Evolutionary conservation across 352 stramenopile species (phyloP).

Genomic region (Phytophthora vignae): DNA sequence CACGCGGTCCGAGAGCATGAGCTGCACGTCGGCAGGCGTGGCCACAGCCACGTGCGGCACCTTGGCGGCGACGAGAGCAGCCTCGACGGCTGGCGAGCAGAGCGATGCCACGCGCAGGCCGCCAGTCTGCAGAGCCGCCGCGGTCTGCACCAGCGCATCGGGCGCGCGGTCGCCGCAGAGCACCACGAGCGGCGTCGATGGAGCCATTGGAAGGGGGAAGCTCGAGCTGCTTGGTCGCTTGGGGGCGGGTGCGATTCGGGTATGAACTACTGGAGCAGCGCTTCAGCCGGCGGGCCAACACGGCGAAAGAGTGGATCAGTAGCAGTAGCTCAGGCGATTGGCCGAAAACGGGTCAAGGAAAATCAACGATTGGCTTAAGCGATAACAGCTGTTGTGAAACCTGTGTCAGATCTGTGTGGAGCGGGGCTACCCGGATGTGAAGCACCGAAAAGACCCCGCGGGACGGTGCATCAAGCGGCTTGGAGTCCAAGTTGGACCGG

Average conservation of each 20-base stretch:
- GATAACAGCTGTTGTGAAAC: neutral
- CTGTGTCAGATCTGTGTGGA: constrained; percentile 15
- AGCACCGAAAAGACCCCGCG: neutral
- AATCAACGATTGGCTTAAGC: neutral
- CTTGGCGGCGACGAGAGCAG: constrained; percentile 74
- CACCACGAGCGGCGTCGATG: constrained; percentile 67
- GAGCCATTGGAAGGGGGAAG: constrained; percentile 29
- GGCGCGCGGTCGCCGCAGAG: constrained; percentile 67
- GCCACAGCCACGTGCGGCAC: constrained; percentile 76
- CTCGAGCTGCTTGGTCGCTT: constrained; percentile 11
- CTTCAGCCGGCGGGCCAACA: constrained; percentile 21
- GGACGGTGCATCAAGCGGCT: neutral
- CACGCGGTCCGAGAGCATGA: constrained; percentile 76
- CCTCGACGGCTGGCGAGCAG: constrained; percentile 55
- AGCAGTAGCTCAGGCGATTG: neutral
- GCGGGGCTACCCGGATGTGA: neutral
- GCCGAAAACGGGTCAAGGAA: neutral
- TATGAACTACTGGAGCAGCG: constrained; percentile 24
- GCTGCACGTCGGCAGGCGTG: constrained; percentile 67
- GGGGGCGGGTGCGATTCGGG: constrained; percentile 18
- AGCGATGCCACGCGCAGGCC: constrained; percentile 75
- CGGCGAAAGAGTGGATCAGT: constrained; percentile 18
- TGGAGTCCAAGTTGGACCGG: no score
- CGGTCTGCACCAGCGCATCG: constrained; percentile 54
- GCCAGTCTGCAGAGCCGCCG: constrained; percentile 56